These are phyloP conservation scores for Cicer arietinum DNA, from an alignment of 306 rosid genomes.

Conservation along the genomic window DNA sequence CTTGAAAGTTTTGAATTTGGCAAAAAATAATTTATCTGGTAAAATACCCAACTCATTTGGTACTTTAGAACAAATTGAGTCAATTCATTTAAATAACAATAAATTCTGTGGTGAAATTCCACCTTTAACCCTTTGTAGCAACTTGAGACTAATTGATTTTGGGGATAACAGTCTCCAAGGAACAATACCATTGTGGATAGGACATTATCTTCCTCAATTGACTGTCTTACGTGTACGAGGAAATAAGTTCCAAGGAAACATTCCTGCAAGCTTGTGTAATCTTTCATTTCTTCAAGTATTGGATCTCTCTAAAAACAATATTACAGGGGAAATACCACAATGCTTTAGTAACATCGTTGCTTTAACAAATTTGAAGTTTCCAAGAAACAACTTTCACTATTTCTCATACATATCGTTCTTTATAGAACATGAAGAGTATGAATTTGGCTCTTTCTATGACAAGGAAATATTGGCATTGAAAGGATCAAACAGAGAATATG, in stretches of 20 bases:
- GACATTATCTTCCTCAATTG: not conserved
- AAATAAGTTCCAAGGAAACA: constrained; percentile 32
- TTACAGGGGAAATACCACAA: constrained; percentile 44
- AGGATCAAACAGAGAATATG: constrained; percentile 43
- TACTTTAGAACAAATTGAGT: not conserved
- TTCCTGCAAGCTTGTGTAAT: constrained; percentile 40
- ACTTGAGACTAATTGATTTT: constrained; percentile 1
- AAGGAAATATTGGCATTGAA: constrained; percentile 31
- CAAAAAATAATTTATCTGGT: constrained; percentile 31
- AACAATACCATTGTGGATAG: constrained; percentile 19
- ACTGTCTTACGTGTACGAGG: not conserved
- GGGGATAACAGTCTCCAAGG: constrained; percentile 27
- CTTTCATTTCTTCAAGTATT: constrained; percentile 36
- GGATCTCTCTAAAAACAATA: constrained; percentile 44
- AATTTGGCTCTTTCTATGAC: not conserved
- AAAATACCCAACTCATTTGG: constrained; percentile 30
- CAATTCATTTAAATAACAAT: constrained; percentile 21
- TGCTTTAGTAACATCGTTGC: constrained; percentile 37
- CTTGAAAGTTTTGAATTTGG: not conserved
- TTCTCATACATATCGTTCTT: fast-evolving
- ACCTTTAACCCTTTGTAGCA: not conserved
- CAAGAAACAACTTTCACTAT: not conserved
- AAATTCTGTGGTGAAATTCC: constrained; percentile 30
- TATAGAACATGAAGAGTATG: fast-evolving
- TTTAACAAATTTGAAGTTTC: not conserved